Evolutionary conservation across 768 basidiomycete genomes (phyloP).

Genomic region (Lentinula edodes): DNA sequence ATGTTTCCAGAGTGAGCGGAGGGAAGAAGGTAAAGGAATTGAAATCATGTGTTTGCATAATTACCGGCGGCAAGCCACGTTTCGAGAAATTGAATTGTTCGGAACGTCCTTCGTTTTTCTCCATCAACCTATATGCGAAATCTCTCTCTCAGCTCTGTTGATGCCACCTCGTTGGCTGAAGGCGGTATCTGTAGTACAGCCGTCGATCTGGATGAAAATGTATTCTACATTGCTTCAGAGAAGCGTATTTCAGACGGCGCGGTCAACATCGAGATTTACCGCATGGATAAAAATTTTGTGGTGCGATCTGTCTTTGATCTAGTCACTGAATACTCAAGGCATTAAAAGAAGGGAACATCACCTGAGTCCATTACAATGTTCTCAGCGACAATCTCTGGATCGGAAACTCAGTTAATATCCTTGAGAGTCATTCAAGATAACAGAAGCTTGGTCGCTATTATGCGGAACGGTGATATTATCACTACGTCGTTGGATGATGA

Average conservation of each 20-base stretch:
- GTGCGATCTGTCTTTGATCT: neutral
- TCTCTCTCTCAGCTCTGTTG: conserved; percentile 37
- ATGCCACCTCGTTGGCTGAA: conserved; percentile 17
- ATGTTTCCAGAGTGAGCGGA: neutral
- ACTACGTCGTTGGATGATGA: conserved; percentile 54
- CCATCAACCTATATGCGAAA: conserved; percentile 36
- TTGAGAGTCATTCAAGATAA: conserved; percentile 70
- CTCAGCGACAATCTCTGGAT: conserved; percentile 23
- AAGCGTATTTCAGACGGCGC: conserved; percentile 36
- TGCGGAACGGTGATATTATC: conserved; percentile 79
- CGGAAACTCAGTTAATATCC: conserved; percentile 45
- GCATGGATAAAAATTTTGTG: conserved; percentile 18
- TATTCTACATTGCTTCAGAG: conserved; percentile 56
- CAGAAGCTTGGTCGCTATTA: conserved; percentile 59
- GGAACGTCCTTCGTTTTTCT: neutral
- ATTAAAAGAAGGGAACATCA: neutral
- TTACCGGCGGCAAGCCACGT: neutral
- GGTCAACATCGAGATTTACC: conserved; percentile 59
- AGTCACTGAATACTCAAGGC: neutral
- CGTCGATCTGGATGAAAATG: conserved; percentile 61
- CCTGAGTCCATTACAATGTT: conserved; percentile 31
- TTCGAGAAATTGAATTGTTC: neutral
- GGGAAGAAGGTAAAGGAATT: neutral
- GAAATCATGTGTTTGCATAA: neutral
- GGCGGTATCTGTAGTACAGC: conserved; percentile 40